These are phyloP conservation scores for Akanthomyces muscarius DNA, from an alignment of 2,329 filamentous ascomycete species.

Conservation along the genomic window DNA sequence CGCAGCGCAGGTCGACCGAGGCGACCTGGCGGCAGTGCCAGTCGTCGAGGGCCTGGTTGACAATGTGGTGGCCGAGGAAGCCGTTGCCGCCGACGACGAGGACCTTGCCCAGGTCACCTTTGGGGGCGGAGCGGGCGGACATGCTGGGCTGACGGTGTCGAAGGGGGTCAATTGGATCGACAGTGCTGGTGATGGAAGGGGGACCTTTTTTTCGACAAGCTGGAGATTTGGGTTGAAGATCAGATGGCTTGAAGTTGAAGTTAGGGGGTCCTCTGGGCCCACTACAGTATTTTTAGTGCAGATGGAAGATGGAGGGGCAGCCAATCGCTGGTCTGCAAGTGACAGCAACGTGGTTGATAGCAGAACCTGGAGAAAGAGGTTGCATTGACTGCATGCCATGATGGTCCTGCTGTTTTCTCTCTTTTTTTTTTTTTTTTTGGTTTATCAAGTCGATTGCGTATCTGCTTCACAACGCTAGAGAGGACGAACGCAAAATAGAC, in stretches of 20 bases:
- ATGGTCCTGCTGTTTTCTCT: no score
- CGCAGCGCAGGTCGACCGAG: slow-evolving; percentile 69
- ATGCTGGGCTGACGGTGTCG: slow-evolving; percentile 1
- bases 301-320: neutral
- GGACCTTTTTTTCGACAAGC: neutral
- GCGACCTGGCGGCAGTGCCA: slow-evolving; percentile 53
- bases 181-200: neutral
- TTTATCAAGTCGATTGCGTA: no score
- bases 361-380: no score
- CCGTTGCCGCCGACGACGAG: slow-evolving; percentile 80
- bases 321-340: neutral
- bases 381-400: neutral
- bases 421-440: no score
- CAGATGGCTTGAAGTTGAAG: neutral
- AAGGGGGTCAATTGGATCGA: neutral
- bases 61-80: slow-evolving; percentile 79
- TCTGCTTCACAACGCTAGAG: no score
- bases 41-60: slow-evolving; percentile 62
- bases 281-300: neutral
- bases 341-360: neutral
- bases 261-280: neutral
- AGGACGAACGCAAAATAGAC: no score
- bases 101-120: slow-evolving; percentile 59
- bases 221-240: neutral
- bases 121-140: slow-evolving; percentile 27